Percentiles rank a stretch among this genome's conserved stretches.
phyloP scores from a whole-genome alignment of 1,284 basidiomycete species.

The Cutaneotrichosporon sp. region DNA sequence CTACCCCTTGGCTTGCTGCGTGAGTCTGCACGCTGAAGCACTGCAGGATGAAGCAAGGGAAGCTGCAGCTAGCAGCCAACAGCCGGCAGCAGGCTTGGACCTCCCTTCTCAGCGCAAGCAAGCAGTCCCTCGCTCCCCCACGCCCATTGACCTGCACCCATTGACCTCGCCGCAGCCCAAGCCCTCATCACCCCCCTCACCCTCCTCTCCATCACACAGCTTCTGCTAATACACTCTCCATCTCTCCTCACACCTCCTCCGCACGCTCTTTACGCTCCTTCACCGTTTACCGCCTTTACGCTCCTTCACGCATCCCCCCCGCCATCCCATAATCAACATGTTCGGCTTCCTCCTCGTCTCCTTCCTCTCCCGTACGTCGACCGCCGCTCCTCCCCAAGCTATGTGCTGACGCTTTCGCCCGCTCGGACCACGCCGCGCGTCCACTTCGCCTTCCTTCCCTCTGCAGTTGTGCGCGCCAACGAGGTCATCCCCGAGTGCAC shows the following conservation, averaged over 20 bases:
- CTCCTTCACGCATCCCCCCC: background rate
- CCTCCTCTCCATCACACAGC: background rate
- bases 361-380: slow-evolving; percentile 39
- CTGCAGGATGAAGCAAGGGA: no score
- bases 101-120: background rate
- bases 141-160: background rate
- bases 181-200: background rate
- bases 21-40: no score
- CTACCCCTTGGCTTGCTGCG: no score
- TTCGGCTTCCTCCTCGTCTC: slow-evolving; percentile 9
- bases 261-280: background rate
- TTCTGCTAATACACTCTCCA: slow-evolving; percentile 4
- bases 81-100: background rate
- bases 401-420: background rate
- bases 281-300: background rate
- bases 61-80: background rate
- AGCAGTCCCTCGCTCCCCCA: no score
- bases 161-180: background rate
- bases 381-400: no score
- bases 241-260: background rate
- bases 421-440: background rate
- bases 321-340: slow-evolving; percentile 1
- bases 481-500: slow-evolving; percentile 37
- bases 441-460: background rate
- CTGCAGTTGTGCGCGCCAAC: slow-evolving; percentile 16